Evolutionary conservation across 1,139 yeast genomes (phyloP).

Genomic region (Meyerozyma guilliermondii): DNA sequence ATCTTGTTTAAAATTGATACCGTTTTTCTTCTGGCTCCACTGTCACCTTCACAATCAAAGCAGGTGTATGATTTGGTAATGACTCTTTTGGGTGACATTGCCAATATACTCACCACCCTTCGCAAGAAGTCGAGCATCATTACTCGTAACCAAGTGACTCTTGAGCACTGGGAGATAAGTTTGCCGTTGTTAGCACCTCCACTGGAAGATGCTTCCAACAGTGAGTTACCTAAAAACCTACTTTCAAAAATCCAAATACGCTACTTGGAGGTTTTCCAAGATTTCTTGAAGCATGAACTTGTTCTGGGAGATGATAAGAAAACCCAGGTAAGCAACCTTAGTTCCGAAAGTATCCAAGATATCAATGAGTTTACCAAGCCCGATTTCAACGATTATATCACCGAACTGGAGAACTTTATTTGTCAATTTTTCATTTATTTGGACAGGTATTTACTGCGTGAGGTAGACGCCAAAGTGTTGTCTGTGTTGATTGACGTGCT

Average conservation of each 20-base stretch:
- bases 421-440: constrained; percentile 29
- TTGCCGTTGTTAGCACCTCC: constrained; percentile 31
- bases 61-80: constrained; percentile 22
- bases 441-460: constrained; percentile 25
- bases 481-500: constrained; percentile 22
- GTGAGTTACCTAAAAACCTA: constrained; percentile 19
- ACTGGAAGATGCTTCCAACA: constrained; percentile 12
- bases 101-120: constrained; percentile 28
- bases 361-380: constrained; percentile 27
- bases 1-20: constrained; percentile 38
- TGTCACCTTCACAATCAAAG: constrained; percentile 12
- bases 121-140: constrained; percentile 29
- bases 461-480: constrained; percentile 18
- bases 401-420: constrained; percentile 32
- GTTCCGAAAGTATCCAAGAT: constrained; percentile 10
- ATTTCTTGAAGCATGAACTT: constrained; percentile 32
- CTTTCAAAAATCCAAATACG: constrained; percentile 27
- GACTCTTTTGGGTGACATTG: constrained; percentile 29
- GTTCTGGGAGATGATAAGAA: constrained; percentile 5
- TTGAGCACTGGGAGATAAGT: constrained; percentile 42
- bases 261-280: constrained; percentile 29
- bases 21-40: constrained; percentile 17
- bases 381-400: constrained; percentile 33
- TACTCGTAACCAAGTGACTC: constrained; percentile 34
- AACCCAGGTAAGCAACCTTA: neutral